Evolutionary conservation across 331 rosid genomes (phyloP).

Genomic region (Erythrophleum ivorense): DNA sequence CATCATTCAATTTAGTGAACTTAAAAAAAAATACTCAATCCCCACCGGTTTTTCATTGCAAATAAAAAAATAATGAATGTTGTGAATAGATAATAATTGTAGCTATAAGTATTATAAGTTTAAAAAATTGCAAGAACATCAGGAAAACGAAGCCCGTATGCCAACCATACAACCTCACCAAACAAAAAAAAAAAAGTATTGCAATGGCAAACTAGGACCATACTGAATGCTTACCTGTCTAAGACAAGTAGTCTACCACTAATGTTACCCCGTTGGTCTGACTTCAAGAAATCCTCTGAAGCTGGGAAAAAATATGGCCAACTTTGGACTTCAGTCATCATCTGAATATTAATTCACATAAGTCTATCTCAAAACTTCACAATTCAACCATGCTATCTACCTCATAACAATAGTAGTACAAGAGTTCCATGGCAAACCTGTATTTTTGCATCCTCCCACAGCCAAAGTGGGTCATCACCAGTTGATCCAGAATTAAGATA

Average conservation of each 20-base stretch:
- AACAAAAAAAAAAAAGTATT: neutral
- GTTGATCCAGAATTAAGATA: constrained; percentile 64
- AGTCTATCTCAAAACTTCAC: constrained; percentile 38
- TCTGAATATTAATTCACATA: constrained; percentile 51
- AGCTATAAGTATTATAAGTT: constrained; percentile 28
- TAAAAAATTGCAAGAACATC: neutral
- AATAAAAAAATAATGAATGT: constrained; percentile 11
- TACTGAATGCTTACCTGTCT: constrained; percentile 61
- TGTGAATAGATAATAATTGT: neutral
- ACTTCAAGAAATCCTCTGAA: constrained; percentile 66
- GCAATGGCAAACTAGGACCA: constrained; percentile 19
- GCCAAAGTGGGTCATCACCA: constrained; percentile 54
- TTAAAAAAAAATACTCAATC: neutral
- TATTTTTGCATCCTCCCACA: constrained; percentile 93
- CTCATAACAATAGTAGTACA: constrained; percentile 31
- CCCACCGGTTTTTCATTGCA: neutral
- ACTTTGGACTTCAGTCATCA: constrained; percentile 67
- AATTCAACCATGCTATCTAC: constrained; percentile 37
- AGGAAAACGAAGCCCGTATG: constrained; percentile 1
- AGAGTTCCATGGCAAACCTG: constrained; percentile 55
- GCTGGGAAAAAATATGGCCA: constrained; percentile 89
- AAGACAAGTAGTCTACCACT: constrained; percentile 67
- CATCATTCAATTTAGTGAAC: constrained; percentile 14
- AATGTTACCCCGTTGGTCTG: constrained; percentile 75
- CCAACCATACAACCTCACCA: constrained; percentile 9